Base-by-base conservation (phyloP, 2,329 filamentous ascomycete genomes). In the Aureobasidium zeae region DNA sequence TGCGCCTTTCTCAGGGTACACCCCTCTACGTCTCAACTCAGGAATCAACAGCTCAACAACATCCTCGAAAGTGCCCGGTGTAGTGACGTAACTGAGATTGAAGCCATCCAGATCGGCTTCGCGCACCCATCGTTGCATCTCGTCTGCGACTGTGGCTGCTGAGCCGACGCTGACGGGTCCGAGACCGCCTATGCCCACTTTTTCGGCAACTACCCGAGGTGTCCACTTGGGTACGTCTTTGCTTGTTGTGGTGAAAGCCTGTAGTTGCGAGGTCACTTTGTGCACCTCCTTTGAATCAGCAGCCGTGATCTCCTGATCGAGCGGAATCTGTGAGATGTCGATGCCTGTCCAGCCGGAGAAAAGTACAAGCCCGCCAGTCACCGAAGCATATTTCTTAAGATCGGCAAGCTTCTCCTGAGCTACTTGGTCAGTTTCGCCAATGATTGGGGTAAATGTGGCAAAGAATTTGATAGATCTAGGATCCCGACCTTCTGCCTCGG, bases 301-400 rank as follows among this genome's bases (percentile, higher is more conserved):
- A 0, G 68, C 67, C 0, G 68, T 72, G 48, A 81, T 64, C 12
- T 74, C 72, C 49, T 78, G 67, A 48, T 79, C 76, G 0, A 78
- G 54, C 0, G 74, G 22, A 30, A 79, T 67, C 51, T 67, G 66
- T 3, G 70, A 74, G 12, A 79, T 63, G 52, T 79, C 75, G 46
- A 79, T 76, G 0, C 76, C 76, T 0, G 74, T 76, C 71, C 72
- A 77, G 1, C 73, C 73, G 28, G 67, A 70, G 48, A 76, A 72
- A 0, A 77, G 60, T 0, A 74, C 74, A 1, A 78, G 58, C 0
- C 72, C 74, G 0, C 73, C 74, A 12, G 74, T 59, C 0, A 69
- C 67, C 0, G 68, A 72, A 1, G 70, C 73, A 51, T 79, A 68
- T 49, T 69, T 70, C 52, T 69, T 65, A 9, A 70, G 49, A 45